Base-by-base conservation (phyloP, 495 filamentous ascomycete genomes). In the Penicillium psychrofluorescens region DNA sequence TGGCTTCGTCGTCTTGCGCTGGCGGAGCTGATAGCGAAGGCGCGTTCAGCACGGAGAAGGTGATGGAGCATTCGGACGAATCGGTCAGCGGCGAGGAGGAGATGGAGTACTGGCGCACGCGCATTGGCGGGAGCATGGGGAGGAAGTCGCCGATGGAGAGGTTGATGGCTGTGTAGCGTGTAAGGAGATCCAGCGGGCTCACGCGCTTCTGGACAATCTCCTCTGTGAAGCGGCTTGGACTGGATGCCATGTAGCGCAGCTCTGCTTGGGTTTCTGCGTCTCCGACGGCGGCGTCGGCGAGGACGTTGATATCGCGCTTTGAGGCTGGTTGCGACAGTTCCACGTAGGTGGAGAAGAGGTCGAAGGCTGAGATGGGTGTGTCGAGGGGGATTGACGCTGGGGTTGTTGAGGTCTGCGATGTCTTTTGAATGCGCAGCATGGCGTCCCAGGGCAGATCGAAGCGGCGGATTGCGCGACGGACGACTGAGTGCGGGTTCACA, bases 71-170 rank as follows among this genome's bases (percentile, higher is more conserved):
- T 48, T 71, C 67, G 4, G 61, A 64, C 0, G 80, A 72, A 59
- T 84, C 62, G 54, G 41, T 71, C 2, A 81, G 70, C 0, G 85
- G 85, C 0, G 85, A 88, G 0, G 85, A 88, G 11, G 85, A 89
- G 62, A 91, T 88, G 32, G 78, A 85, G 60, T 90, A 91, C 56
- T 86, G 83, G 10, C 86, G 77, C 11, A 83, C 74, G 14, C 83
- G 81, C 76, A 91, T 83, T 0, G 84, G 84, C 0, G 82, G 82
- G 0, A 88, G 76, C 65, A 87, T 79, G 13, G 73, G 62, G 14
- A 90, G 76, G 67, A 82, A 88, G 13, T 70, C 56, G 16, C 72
- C 71, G 31, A 90, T 68, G 0, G 83, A 67, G 1, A 87, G 59
- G 2, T 71, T 55, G 44, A 82, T 64, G 7, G 66, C 52, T 1